phyloP scores from a whole-genome alignment of 495 filamentous ascomycete genomes.

The Lindgomyces ingoldianus region DNA sequence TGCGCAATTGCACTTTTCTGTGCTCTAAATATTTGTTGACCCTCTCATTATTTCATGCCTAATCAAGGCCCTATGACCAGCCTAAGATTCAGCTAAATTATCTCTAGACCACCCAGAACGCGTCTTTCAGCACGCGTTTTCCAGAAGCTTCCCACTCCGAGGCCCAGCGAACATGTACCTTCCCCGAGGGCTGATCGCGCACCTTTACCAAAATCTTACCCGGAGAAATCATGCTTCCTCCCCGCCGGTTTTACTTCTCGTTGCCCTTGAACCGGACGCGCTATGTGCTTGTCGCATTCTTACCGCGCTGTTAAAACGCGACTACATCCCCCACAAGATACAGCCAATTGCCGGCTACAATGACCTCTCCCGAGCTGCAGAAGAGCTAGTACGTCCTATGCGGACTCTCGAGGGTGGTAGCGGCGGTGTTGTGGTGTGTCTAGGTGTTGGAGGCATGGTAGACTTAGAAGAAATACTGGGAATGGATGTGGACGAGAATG shows the following conservation, averaged over 20 bases:
- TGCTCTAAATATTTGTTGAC: not conserved
- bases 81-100: not conserved
- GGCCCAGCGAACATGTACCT: conserved; percentile 73
- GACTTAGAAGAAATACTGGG: conserved; percentile 76
- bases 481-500: conserved; percentile 55
- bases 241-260: conserved; percentile 87
- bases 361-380: conserved; percentile 76
- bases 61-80: not conserved
- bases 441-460: conserved; percentile 88
- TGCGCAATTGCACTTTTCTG: conserved; percentile 16
- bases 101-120: conserved; percentile 11
- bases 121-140: conserved; percentile 24
- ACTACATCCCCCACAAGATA: conserved; percentile 98
- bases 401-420: conserved; percentile 74
- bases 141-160: not conserved
- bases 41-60: conserved; percentile 10
- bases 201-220: conserved; percentile 85
- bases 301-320: conserved; percentile 84
- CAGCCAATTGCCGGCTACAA: conserved; percentile 91
- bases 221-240: conserved; percentile 78
- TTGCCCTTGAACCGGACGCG: conserved; percentile 90
- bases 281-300: conserved; percentile 95
- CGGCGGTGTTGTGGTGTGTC: conserved; percentile 85
- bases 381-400: conserved; percentile 78
- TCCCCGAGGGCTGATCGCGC: conserved; percentile 81